These are phyloP conservation scores for Skeletonema menzelii DNA, from an alignment of 108 stramenopile species.

Conservation along the genomic window DNA sequence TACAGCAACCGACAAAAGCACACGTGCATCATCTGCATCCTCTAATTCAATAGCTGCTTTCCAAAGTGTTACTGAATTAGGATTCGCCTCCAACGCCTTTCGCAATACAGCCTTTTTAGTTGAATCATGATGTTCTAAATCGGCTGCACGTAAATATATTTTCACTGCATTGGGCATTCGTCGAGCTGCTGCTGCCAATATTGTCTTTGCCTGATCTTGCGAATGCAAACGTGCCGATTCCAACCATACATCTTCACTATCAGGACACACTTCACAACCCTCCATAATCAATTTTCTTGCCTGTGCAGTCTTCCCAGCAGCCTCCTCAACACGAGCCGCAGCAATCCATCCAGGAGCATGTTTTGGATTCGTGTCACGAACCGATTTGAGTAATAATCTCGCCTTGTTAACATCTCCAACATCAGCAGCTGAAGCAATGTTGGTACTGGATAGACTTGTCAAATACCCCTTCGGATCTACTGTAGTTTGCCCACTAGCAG, in stretches of 20 bases:
- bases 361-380: constrained; percentile 96
- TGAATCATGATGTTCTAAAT: constrained; percentile 71
- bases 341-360: constrained; percentile 99
- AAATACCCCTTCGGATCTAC: constrained; percentile 96
- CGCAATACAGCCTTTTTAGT: constrained; percentile 95
- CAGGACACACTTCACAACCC: constrained; percentile 94
- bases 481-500: constrained; percentile 87
- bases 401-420: constrained; percentile 97
- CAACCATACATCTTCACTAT: constrained; percentile 96
- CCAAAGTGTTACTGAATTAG: constrained; percentile 93
- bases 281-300: constrained; percentile 96
- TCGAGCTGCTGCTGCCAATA: constrained; percentile 84
- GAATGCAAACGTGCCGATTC: constrained; percentile 95
- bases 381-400: constrained; percentile 89
- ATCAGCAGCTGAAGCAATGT: constrained; percentile 72
- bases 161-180: constrained; percentile 69
- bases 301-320: constrained; percentile 88
- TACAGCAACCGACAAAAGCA: constrained; percentile 93
- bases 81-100: constrained; percentile 92
- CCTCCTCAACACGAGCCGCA: constrained; percentile 96
- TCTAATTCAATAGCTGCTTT: constrained; percentile 96
- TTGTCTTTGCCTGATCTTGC: constrained; percentile 84
- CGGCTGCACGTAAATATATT: constrained; percentile 80
- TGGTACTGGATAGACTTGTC: constrained; percentile 79
- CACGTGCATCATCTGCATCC: constrained; percentile 91